These are phyloP conservation scores for Phytophthora kernoviae DNA, from an alignment of 352 stramenopile species.

Conservation along the genomic window DNA sequence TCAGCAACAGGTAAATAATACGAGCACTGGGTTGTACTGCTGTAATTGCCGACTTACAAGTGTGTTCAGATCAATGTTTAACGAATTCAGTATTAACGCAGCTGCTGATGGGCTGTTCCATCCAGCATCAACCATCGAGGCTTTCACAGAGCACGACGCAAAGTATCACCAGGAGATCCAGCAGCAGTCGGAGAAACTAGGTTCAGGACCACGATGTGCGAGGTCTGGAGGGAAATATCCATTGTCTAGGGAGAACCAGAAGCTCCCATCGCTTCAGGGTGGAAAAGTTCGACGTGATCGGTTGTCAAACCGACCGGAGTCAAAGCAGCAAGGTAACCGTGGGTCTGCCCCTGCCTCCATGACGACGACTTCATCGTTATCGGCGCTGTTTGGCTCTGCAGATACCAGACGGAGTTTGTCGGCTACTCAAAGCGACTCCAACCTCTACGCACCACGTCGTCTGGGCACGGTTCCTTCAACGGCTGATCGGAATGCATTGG, in stretches of 20 bases:
- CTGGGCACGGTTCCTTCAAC: slow-evolving; percentile 51
- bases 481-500: slow-evolving; percentile 55
- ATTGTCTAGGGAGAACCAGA: slow-evolving; percentile 41
- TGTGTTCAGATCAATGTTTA: slow-evolving; percentile 50
- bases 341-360: slow-evolving; percentile 25
- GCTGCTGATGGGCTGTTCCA: slow-evolving; percentile 80
- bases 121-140: slow-evolving; percentile 72
- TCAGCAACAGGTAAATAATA: not conserved
- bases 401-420: slow-evolving; percentile 22
- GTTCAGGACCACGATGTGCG: slow-evolving; percentile 8
- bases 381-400: slow-evolving; percentile 5
- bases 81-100: slow-evolving; percentile 60
- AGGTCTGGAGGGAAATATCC: slow-evolving; percentile 39
- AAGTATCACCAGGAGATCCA: slow-evolving; percentile 48
- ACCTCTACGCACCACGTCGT: slow-evolving; percentile 59
- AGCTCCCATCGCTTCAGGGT: slow-evolving; percentile 31
- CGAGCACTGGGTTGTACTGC: not conserved
- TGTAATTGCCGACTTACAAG: not conserved
- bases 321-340: slow-evolving; percentile 23
- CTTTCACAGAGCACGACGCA: slow-evolving; percentile 80
- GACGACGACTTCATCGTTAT: slow-evolving; percentile 15
- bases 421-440: slow-evolving; percentile 62
- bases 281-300: slow-evolving; percentile 37
- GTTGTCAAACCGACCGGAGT: slow-evolving; percentile 33
- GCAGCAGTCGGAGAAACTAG: slow-evolving; percentile 4